phyloP scores from a whole-genome alignment of 2,329 filamentous ascomycete genomes.

The Phialophora macrospora region DNA sequence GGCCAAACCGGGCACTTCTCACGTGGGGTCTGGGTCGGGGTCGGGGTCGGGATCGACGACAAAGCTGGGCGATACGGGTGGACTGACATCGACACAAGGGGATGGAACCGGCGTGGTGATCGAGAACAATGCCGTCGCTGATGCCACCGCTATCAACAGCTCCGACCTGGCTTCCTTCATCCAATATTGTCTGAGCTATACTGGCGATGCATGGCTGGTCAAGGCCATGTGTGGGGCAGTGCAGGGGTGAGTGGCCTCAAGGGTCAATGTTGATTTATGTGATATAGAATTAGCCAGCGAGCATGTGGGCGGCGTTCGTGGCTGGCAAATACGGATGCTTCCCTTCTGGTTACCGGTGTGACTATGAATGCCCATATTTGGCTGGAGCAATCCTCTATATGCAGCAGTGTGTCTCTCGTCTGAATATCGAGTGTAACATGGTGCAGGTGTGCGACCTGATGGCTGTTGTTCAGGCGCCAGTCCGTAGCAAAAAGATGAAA shows the following conservation, averaged over 20 bases:
- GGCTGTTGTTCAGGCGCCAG: neutral
- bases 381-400: neutral
- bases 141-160: neutral
- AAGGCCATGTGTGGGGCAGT: slow-evolving; percentile 21
- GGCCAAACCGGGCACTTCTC: neutral
- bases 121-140: slow-evolving; percentile 6
- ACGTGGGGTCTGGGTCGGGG: neutral
- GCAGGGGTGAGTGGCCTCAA: no score
- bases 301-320: slow-evolving; percentile 23
- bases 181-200: slow-evolving; percentile 19
- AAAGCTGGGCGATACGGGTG: neutral
- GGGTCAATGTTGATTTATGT: neutral
- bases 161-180: slow-evolving; percentile 19
- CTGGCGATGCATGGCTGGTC: slow-evolving; percentile 23
- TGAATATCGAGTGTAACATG: neutral
- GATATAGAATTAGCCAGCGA: slow-evolving; percentile 27
- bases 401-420: neutral
- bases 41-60: neutral
- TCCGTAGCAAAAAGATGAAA: neutral
- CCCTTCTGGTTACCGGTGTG: neutral
- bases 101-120: neutral
- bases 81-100: slow-evolving; percentile 3
- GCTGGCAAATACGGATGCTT: neutral
- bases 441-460: neutral
- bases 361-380: neutral